phyloP scores from a whole-genome alignment of 2,329 filamentous ascomycete species.

The Tolypocladium pustulatum region DNA sequence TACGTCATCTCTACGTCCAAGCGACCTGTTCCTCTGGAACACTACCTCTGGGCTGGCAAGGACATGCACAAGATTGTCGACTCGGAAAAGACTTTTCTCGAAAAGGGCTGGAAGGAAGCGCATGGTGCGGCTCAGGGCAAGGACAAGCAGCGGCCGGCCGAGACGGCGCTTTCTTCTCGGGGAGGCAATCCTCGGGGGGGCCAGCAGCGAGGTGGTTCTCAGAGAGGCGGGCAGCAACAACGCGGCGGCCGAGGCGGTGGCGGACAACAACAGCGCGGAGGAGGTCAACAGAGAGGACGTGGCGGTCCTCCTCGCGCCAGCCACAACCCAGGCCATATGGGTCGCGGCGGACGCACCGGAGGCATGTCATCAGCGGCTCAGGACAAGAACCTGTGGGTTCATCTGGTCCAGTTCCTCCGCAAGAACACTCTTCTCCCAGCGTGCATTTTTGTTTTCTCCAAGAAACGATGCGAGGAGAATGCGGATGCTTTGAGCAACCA shows the following conservation, averaged over 20 bases:
- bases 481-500: conserved; percentile 90
- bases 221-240: conserved; percentile 24
- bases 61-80: conserved; percentile 91
- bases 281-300: conserved; percentile 42
- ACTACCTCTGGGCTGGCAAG: conserved; percentile 93
- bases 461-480: conserved; percentile 95
- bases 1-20: conserved; percentile 98
- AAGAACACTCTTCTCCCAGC: conserved; percentile 81
- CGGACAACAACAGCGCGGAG: conserved; percentile 36
- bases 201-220: conserved; percentile 21
- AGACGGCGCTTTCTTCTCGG: conserved; percentile 22
- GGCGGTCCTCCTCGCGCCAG: conserved; percentile 44
- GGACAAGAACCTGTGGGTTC: conserved; percentile 94
- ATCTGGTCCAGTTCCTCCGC: conserved; percentile 81
- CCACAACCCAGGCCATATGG: conserved; percentile 72
- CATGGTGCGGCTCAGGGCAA: conserved; percentile 72
- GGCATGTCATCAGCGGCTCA: conserved; percentile 84
- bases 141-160: conserved; percentile 55
- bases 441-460: conserved; percentile 98
- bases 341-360: conserved; percentile 72
- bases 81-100: conserved; percentile 80
- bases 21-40: conserved; percentile 85
- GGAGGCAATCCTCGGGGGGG: conserved; percentile 26
- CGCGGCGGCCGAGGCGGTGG: conserved; percentile 40
- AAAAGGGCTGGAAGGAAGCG: conserved; percentile 90